Evolutionary conservation across 139 green algal genomes (phyloP), one percentile per base, ranked within the genome.

Genomic region (Coelastrella sp.): DNA sequence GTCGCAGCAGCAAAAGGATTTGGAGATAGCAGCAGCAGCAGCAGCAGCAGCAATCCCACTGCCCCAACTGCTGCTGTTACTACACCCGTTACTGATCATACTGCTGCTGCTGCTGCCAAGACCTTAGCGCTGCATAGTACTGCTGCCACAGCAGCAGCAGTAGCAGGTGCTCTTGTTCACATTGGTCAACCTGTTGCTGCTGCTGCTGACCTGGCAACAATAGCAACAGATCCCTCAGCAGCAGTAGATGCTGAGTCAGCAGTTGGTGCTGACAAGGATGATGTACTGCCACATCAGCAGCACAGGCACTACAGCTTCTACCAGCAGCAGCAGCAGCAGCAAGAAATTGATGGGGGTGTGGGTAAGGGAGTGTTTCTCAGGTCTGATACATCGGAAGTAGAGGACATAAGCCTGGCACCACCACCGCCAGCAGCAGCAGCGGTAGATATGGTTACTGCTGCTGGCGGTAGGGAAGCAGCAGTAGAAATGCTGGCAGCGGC

Each of bases 1-100:
- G 71, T 37, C n/a, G 71, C 71, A 63, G 68, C 38, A 59, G 67
- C 67, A 37, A 32, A 43, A 37, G 71, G 21, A 63, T 35, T n/a
- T 38, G 2, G 13, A 27, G 19, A 9, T 3, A 32, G 48, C n/a
- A 62, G 43, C 69, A 45, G 62, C 2, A 40, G 27, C 17, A 23
- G 60, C 53, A 63, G 53, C 53, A 63, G 53, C 53, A 63, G 60
- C 60, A 40, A 30, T 8, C 7, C 8, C 62, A 38, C 53, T 41
- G 62, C 7, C 30, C 40, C 40, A 0, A n/a, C 30, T 41, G 21
- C 13, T 43, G 62, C 5, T 40, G 62, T 30, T 69, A 30, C 40
- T 23, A 30, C 62, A 69, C 30, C 62, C 40, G 62, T 7, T 30
- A 43, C 41, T 38, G 41, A 5, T 48, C 4, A 8, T 53, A 25